These are phyloP conservation scores for Hypoxylon sp. DNA, from an alignment of 2,329 filamentous ascomycete species.

Conservation along the genomic window DNA sequence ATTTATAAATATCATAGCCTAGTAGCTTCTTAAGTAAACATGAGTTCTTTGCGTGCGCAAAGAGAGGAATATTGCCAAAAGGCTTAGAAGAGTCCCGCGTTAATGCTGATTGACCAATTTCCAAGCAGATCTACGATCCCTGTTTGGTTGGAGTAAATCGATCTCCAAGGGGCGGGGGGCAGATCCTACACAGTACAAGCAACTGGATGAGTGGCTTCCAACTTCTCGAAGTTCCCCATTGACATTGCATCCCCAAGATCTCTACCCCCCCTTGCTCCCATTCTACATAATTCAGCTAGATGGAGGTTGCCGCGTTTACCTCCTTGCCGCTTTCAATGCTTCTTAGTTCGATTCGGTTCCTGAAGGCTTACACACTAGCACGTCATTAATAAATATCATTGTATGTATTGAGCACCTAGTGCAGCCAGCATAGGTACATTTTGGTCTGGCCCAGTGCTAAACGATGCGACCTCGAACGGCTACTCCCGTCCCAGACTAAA, in stretches of 20 bases:
- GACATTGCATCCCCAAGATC: slow-evolving; percentile 22
- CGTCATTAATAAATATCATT: slow-evolving; percentile 41
- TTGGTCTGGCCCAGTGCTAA: slow-evolving; percentile 32
- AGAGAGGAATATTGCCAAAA: slow-evolving; percentile 19
- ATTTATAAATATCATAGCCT: slow-evolving; percentile 8
- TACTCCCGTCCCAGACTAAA: slow-evolving; percentile 40
- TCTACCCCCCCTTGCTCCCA: slow-evolving; percentile 7
- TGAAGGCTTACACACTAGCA: slow-evolving; percentile 37
- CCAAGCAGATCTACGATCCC: slow-evolving; percentile 42
- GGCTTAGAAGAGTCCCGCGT: slow-evolving; percentile 15
- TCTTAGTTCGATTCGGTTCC: slow-evolving; percentile 37
- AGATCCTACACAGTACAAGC: slow-evolving; percentile 43
- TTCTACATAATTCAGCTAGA: slow-evolving; percentile 39
- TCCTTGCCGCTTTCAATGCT: slow-evolving; percentile 26
- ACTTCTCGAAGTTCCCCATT: slow-evolving; percentile 40
- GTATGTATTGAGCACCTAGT: slow-evolving; percentile 21
- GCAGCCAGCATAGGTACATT: slow-evolving; percentile 19
- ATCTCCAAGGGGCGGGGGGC: slow-evolving; percentile 33
- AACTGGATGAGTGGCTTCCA: slow-evolving; percentile 25
- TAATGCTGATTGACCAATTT: slow-evolving; percentile 35
- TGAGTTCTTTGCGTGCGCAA: slow-evolving; percentile 5
- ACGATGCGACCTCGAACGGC: slow-evolving; percentile 43
- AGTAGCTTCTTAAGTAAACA: slow-evolving; percentile 1
- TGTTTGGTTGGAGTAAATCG: slow-evolving; percentile 45
- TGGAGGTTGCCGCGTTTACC: slow-evolving; percentile 37